Base-by-base conservation (phyloP, 352 stramenopile genomes). In the Globisporangium orthogonon region DNA sequence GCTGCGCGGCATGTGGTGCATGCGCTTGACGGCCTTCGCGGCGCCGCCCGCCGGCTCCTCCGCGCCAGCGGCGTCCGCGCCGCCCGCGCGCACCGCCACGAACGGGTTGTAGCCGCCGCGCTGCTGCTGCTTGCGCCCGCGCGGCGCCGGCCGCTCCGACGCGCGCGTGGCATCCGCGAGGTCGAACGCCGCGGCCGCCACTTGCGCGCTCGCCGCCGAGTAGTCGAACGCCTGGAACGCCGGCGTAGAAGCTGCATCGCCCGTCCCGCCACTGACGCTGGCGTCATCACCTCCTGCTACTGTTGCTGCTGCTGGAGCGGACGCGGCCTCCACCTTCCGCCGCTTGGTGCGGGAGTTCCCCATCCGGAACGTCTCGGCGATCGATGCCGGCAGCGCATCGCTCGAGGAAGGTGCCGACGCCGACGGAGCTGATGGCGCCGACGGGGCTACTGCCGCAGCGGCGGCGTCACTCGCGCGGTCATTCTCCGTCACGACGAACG, bases 1-100 rank as follows among this genome's bases (percentile, higher is more conserved):
- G 59, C 83, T 94, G 62, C 83, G 77, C 14, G 85, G 81, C 72
- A 89, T 88, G 68, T 93, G 82, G 60, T 91, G 80, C 69, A 83
- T 78, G 65, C 86, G 89, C 69, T 91, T 93, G 44, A 75, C 64
- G n/a, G 74, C 74, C 48, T 74, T 67, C 70, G 76, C 67, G 45
- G 41, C 70, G 37, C 57, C 69, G 71, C 11, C 51, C 50, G 44
- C 23, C 44, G 18, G 54, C 48, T 43, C 23, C 23, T 23, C 23
- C 23, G 43, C 31, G 6, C 48, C 52, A 30, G 58, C 49, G 29
- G 62, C 58, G 17, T 61, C 63, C 3, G 61, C 71, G 10, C 71
- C 76, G 48, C 69, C 70, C 23, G 23, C 23, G 37, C 74, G 68
- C 41, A 88, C 74, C 9, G 66, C 79, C 45, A 86, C 69, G 49